Base-by-base conservation (phyloP, 805 yeast species). In the Starmerella bacillaris region DNA sequence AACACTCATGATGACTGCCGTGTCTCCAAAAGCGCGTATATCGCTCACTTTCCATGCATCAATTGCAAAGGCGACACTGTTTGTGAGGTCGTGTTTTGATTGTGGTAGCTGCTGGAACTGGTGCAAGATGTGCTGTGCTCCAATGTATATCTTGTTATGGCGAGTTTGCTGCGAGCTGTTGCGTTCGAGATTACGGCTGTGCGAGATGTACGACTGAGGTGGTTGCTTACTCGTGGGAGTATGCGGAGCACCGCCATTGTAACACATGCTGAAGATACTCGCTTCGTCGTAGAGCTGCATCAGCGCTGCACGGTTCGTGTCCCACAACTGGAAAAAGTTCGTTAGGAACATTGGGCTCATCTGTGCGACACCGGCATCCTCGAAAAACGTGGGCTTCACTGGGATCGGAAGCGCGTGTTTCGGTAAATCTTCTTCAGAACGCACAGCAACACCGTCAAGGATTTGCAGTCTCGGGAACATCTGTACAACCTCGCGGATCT, bases 181-280 rank as follows among this genome's bases (percentile, higher is more conserved):
- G 41, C 74, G 65, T 24, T 72, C 61, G 45, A 86, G 57, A 51
- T 89, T 89, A 12, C 52, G 47, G 34, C 47, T 43, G 28, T 30
- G 5, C 9, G 30, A 34, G 3, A 37, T 21, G 31, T 38, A 33
- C 4, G 24, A 14, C 16, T 14, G 7, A 2, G 24, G 27, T 7
- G 36, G 20, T 22, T 18, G 22, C 20, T 27, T 39, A 21, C 24
- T 11, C 21, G 42, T 44, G 5, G 51, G 38, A 4, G 27, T 8
- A 35, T 67, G 62, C 6, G 92, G 86, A 30, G 76, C 75, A 0
- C 73, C 59, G 1, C 79, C 61, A 56, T 82, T 92, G 17, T 75
- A 71, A 40, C 78, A 76, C 36, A 77, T 52, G 0, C 95, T 83
- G 48, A 89, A 86, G 51, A 77, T 79, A 0, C 95, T 80, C 48